These are phyloP conservation scores for Epichloe glyceriae DNA, from an alignment of 2,329 filamentous ascomycete genomes.

Conservation along the genomic window DNA sequence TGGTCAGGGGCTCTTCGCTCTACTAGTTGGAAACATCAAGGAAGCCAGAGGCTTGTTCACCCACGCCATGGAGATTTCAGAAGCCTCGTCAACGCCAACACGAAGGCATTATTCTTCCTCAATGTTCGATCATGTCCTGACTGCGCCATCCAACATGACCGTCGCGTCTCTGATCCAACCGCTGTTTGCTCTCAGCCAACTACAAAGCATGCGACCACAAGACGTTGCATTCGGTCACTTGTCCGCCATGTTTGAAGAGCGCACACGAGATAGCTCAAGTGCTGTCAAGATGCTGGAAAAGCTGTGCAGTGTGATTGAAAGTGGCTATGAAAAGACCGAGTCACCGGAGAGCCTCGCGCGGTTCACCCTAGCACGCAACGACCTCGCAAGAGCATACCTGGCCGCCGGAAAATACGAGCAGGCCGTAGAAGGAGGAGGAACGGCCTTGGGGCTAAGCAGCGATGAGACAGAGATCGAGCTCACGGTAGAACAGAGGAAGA, in stretches of 20 bases:
- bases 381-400: conserved; percentile 74
- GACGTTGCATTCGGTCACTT: conserved; percentile 68
- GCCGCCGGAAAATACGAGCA: conserved; percentile 50
- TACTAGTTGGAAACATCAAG: conserved; percentile 57
- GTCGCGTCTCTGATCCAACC: conserved; percentile 65
- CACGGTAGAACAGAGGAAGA: conserved; percentile 49
- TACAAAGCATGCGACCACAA: conserved; percentile 56
- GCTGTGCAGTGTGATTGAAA: conserved; percentile 59
- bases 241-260: conserved; percentile 67
- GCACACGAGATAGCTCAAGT: conserved; percentile 53
- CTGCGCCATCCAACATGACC: conserved; percentile 35
- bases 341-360: conserved; percentile 58
- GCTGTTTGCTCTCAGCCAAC: conserved; percentile 75
- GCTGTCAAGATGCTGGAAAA: conserved; percentile 51
- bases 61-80: conserved; percentile 86
- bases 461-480: conserved; percentile 59
- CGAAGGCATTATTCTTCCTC: conserved; percentile 70
- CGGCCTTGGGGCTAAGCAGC: conserved; percentile 63
- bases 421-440: conserved; percentile 69
- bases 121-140: conserved; percentile 68
- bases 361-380: conserved; percentile 74
- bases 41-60: conserved; percentile 81
- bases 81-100: conserved; percentile 58
- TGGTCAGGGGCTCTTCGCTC: conserved; percentile 76
- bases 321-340: conserved; percentile 74